A percentile compares a stretch with the other conserved stretches of the same genome.
Conservation (phyloP, 2,329 filamentous ascomycete genomes). For the Colletotrichum sp. region DNA sequence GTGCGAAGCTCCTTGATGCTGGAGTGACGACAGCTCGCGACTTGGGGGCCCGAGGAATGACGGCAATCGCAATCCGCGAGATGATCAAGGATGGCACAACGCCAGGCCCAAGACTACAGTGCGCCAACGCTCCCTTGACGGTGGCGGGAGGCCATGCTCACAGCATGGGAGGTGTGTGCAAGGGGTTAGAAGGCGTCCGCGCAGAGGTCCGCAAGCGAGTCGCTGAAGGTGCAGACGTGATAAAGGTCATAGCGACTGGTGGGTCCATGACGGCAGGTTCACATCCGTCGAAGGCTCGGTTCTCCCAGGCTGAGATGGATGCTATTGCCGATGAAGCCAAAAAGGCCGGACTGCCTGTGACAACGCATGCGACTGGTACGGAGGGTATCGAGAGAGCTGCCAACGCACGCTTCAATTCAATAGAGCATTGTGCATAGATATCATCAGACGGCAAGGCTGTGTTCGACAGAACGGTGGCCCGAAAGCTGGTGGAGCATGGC, state of each 20-base stretch:
- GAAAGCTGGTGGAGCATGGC: background rate
- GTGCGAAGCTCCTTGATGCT: background rate
- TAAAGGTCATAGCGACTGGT: background rate
- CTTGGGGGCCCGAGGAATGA: background rate
- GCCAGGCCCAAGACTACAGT: background rate
- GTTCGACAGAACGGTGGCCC: accelerated
- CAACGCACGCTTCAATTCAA: background rate
- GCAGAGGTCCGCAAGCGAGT: background rate
- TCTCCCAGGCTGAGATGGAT: background rate
- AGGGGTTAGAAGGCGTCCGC: background rate
- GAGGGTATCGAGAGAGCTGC: background rate
- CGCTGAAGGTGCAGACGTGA: background rate
- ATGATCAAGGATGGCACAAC: background rate
- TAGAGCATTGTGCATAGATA: background rate
- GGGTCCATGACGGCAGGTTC: background rate
- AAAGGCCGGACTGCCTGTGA: background rate
- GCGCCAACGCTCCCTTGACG: background rate
- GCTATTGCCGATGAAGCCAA: background rate
- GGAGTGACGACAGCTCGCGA: background rate
- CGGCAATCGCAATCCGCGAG: background rate
- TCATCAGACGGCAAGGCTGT: background rate
- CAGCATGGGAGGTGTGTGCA: background rate
- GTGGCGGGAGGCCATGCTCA: background rate
- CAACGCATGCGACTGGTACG: background rate
- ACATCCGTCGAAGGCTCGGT: background rate